phyloP scores from a whole-genome alignment of 2,329 filamentous ascomycete species.

The Talaromyces sp. region DNA sequence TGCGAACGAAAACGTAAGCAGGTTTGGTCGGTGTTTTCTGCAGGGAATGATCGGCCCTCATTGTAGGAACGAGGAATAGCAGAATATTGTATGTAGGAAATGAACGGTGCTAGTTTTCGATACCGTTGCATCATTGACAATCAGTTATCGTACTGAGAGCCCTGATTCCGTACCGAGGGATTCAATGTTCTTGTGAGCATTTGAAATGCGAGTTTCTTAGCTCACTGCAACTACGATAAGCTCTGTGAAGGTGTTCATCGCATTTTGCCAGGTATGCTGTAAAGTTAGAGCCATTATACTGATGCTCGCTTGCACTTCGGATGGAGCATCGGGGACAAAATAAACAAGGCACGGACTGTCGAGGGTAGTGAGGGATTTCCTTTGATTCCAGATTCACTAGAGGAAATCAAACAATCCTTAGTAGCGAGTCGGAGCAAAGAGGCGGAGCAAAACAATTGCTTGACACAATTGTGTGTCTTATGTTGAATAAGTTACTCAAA shows the following conservation, averaged over 20 bases:
- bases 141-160: not conserved
- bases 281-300: not conserved
- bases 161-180: not conserved
- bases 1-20: not conserved
- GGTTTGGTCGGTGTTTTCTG: constrained; percentile 1
- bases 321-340: not conserved
- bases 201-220: not conserved
- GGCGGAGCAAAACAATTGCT: no score
- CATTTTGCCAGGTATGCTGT: not conserved
- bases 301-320: not conserved
- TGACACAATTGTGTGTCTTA: not conserved
- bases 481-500: no score
- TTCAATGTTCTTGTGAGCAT: not conserved
- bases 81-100: not conserved
- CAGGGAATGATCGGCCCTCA: constrained; percentile 12
- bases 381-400: not conserved
- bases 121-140: not conserved
- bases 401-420: not conserved
- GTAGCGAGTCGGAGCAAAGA: not conserved
- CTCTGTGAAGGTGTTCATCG: not conserved
- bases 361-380: not conserved
- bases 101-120: not conserved
- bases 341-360: not conserved
- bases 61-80: constrained; percentile 12
- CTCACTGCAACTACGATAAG: not conserved